Conservation (phyloP, 2,329 filamentous ascomycete genomes). For the Akanthomyces muscarius region DNA sequence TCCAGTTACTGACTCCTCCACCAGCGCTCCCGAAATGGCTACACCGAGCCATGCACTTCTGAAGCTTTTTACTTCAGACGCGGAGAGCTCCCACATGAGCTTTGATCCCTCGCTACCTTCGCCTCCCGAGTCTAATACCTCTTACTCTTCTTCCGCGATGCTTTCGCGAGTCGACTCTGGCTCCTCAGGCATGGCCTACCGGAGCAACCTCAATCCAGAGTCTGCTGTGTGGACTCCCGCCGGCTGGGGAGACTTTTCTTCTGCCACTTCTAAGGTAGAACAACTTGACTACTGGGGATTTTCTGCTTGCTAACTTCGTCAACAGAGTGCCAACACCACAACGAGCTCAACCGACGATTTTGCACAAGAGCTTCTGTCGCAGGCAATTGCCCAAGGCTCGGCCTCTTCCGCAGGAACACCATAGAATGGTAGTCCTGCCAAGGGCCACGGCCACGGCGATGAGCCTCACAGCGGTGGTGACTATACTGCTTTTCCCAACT, state of each 20-base stretch:
- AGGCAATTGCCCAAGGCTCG: conserved; percentile 14
- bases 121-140: background rate
- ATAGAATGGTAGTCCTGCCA: conserved; percentile 20
- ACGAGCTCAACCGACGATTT: background rate
- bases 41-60: background rate
- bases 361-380: conserved; percentile 2
- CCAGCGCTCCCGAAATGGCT: background rate
- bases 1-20: background rate
- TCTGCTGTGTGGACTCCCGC: conserved; percentile 13
- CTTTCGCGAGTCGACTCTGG: background rate
- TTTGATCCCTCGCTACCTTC: background rate
- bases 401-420: conserved; percentile 13
- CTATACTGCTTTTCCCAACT: background rate
- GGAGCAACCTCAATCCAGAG: conserved; percentile 13
- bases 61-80: background rate
- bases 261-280: background rate
- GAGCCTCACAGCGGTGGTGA: background rate
- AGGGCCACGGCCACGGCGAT: background rate
- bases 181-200: background rate
- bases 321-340: background rate
- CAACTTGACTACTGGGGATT: background rate
- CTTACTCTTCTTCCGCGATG: background rate
- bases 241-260: background rate
- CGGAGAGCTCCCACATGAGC: background rate
- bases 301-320: background rate